Conservation (phyloP, 768 basidiomycete genomes). For the Lepiota subincarnata region DNA sequence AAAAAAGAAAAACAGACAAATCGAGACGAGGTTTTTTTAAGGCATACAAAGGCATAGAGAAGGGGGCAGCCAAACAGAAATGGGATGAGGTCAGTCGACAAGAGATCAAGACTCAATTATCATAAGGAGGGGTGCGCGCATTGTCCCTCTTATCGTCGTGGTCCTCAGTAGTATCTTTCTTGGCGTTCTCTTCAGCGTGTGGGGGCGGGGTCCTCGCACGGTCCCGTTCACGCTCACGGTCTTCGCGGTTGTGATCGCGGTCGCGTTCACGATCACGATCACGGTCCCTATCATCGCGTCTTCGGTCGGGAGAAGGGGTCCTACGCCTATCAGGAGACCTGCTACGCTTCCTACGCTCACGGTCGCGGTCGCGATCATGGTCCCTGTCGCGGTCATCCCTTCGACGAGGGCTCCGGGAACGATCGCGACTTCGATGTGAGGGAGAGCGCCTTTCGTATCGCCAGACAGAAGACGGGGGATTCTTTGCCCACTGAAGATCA, state of each 20-base stretch:
- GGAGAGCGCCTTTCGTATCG: slow-evolving; percentile 30
- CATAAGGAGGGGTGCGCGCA: slow-evolving; percentile 59
- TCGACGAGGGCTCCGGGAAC: slow-evolving; percentile 27
- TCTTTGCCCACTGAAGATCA: slow-evolving; percentile 32
- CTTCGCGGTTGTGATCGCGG: slow-evolving; percentile 43
- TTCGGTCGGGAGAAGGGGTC: slow-evolving; percentile 22
- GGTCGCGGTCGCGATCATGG: slow-evolving; percentile 24
- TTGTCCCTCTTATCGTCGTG: slow-evolving; percentile 39
- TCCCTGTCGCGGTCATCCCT: slow-evolving; percentile 22
- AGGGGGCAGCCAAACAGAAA: neutral
- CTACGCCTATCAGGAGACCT: slow-evolving; percentile 13
- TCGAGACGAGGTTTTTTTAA: neutral
- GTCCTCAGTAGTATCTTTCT: slow-evolving; percentile 31
- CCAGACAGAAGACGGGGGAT: slow-evolving; percentile 35
- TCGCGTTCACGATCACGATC: slow-evolving; percentile 27
- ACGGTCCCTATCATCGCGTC: slow-evolving; percentile 32
- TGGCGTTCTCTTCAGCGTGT: slow-evolving; percentile 8
- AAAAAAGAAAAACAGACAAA: neutral
- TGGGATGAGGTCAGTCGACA: neutral
- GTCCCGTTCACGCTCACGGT: slow-evolving; percentile 28
- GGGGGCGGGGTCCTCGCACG: slow-evolving; percentile 14
- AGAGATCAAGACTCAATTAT: slow-evolving; percentile 33
- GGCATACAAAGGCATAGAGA: neutral
- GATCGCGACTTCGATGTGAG: slow-evolving; percentile 22
- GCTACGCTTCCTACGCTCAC: slow-evolving; percentile 18